Percentiles rank a stretch among this genome's conserved stretches.
Evolutionary conservation across 2,329 filamentous ascomycete genomes (phyloP).

Genomic region (Westerdykella aurantiaca): DNA sequence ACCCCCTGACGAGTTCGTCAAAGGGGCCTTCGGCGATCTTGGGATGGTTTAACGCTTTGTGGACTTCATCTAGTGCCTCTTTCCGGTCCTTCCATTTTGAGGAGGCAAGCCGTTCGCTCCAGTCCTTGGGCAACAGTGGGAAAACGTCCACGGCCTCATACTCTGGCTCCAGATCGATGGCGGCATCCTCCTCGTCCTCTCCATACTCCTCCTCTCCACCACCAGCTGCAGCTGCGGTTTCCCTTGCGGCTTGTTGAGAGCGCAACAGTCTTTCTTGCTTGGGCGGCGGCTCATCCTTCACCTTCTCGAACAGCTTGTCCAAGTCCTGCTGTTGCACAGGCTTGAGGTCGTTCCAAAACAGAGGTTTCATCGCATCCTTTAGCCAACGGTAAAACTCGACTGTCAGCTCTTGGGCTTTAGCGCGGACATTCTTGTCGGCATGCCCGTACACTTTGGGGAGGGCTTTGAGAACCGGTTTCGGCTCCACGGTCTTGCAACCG

Average conservation of each 20-base stretch:
- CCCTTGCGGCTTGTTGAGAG: constrained; percentile 80
- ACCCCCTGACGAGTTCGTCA: constrained; percentile 71
- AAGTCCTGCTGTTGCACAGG: constrained; percentile 91
- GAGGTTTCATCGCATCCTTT: constrained; percentile 93
- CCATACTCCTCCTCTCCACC: constrained; percentile 45
- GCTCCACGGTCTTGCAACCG: constrained; percentile 88
- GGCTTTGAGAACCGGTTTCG: constrained; percentile 81
- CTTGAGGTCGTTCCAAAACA: constrained; percentile 95
- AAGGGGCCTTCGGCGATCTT: constrained; percentile 89
- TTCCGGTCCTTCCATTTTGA: constrained; percentile 99
- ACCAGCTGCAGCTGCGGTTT: constrained; percentile 58
- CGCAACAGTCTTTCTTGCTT: constrained; percentile 87
- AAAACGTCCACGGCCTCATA: constrained; percentile 82
- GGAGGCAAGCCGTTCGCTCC: constrained; percentile 76
- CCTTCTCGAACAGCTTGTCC: constrained; percentile 87
- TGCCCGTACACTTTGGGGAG: constrained; percentile 90
- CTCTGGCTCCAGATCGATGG: constrained; percentile 61
- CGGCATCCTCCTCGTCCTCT: constrained; percentile 55
- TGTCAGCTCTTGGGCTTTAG: constrained; percentile 83
- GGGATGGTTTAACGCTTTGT: constrained; percentile 71
- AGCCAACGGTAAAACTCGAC: constrained; percentile 97
- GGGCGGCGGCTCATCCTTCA: constrained; percentile 78
- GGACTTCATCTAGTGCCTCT: constrained; percentile 80
- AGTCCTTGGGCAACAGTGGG: constrained; percentile 73
- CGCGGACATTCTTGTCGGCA: constrained; percentile 95